Conservation (phyloP, 306 rosid genomes). For the Begonia loranthoides region DNA sequence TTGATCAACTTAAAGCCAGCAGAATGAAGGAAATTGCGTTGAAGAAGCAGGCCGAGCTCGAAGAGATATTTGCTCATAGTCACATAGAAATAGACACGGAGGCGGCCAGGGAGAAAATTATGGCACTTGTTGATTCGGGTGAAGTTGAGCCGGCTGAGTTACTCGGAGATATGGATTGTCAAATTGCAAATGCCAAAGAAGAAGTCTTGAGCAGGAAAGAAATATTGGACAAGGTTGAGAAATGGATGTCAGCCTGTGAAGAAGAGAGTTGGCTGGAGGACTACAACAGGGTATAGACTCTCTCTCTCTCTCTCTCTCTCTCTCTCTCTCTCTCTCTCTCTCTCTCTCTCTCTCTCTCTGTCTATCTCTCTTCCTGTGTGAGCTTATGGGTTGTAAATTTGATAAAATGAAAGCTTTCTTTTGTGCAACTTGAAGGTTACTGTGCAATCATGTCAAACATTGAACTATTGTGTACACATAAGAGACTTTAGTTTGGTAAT, state of each 20-base stretch:
- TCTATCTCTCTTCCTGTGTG: too few species aligned
- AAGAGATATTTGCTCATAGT: slow-evolving; percentile 68
- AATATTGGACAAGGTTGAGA: slow-evolving; percentile 94
- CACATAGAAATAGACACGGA: slow-evolving; percentile 83
- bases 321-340: background rate
- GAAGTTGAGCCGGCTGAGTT: slow-evolving; percentile 74
- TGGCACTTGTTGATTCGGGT: slow-evolving; percentile 80
- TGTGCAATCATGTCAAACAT: too few species aligned
- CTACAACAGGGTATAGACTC: slow-evolving; percentile 67
- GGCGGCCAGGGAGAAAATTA: slow-evolving; percentile 70
- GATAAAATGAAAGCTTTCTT: too few species aligned
- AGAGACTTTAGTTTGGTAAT: too few species aligned
- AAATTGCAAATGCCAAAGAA: slow-evolving; percentile 79
- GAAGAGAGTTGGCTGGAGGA: slow-evolving; percentile 99
- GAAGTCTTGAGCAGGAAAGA: slow-evolving; percentile 91
- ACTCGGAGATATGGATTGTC: slow-evolving; percentile 88
- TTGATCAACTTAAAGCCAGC: slow-evolving; percentile 91
- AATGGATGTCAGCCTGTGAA: slow-evolving; percentile 99
- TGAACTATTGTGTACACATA: too few species aligned
- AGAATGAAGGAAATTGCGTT: slow-evolving; percentile 99
- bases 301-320: background rate
- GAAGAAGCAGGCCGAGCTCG: slow-evolving; percentile 87
- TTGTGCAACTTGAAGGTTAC: too few species aligned
- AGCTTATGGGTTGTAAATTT: too few species aligned
- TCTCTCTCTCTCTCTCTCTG: too few species aligned